phyloP scores from a whole-genome alignment of 2,329 filamentous ascomycete genomes.

The Myriosclerotinia curreyana region DNA sequence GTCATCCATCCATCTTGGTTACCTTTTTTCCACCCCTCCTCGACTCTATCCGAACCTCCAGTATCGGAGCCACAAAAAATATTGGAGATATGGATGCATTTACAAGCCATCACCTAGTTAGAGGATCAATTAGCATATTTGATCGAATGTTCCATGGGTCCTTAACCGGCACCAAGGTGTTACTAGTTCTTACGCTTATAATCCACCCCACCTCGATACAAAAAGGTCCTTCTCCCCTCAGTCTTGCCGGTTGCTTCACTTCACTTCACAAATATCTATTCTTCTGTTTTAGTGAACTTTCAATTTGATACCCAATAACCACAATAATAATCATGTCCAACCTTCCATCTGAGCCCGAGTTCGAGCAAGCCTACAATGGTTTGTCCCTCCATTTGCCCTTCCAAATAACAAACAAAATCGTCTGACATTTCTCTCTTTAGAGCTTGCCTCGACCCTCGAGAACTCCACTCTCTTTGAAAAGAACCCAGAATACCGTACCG shows the following conservation, averaged over 20 bases:
- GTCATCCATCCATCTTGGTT: slow-evolving; percentile 5
- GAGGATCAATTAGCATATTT: not conserved
- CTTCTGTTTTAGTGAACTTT: not conserved
- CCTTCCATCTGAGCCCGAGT: slow-evolving; percentile 87
- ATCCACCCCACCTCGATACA: slow-evolving; percentile 19
- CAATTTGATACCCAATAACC: slow-evolving; percentile 16
- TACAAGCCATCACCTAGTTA: not conserved
- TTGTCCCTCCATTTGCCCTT: not conserved
- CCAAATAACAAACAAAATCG: not conserved
- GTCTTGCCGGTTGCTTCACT: not conserved
- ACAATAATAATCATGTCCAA: slow-evolving; percentile 63
- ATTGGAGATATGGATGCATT: not conserved
- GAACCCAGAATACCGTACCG: slow-evolving; percentile 91
- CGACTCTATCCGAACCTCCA: not conserved
- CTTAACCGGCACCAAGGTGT: slow-evolving; percentile 10
- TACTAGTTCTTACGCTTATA: slow-evolving; percentile 1
- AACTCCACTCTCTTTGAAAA: slow-evolving; percentile 89
- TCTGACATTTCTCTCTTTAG: slow-evolving; percentile 45
- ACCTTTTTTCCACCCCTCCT: slow-evolving; percentile 4
- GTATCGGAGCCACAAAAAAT: slow-evolving; percentile 10
- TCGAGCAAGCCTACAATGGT: slow-evolving; percentile 98
- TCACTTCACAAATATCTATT: not conserved
- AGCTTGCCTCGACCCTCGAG: slow-evolving; percentile 93
- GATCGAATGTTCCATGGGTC: slow-evolving; percentile 8
- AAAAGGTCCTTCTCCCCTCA: slow-evolving; percentile 8